Evolutionary conservation across 176 grass and related monocot species (phyloP).

Genomic region (Eleusine indica): DNA sequence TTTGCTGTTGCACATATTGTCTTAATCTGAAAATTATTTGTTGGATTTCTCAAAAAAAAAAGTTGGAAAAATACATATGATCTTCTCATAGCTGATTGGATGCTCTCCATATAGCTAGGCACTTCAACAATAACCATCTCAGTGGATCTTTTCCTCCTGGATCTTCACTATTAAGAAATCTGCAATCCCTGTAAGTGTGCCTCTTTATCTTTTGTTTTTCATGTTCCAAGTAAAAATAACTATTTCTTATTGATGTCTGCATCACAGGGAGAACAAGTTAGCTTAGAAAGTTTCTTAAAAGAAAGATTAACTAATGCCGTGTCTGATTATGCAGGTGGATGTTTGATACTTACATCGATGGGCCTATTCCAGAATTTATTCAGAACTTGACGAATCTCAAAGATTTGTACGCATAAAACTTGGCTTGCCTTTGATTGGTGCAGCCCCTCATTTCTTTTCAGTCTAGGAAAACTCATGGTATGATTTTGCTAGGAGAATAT

Average conservation of each 20-base stretch:
- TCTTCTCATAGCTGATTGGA: constrained; percentile 29
- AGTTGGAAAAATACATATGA: neutral
- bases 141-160: constrained; percentile 43
- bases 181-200: constrained; percentile 53
- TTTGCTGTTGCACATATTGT: neutral
- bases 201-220: neutral
- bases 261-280: neutral
- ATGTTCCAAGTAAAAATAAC: constrained; percentile 6
- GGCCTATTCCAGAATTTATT: constrained; percentile 48
- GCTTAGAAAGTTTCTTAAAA: neutral
- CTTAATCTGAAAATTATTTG: neutral
- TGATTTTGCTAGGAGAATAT: constrained; percentile 57
- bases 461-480: neutral
- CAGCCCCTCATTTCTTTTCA: neutral
- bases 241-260: neutral
- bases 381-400: constrained; percentile 47
- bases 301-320: constrained; percentile 4
- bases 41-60: neutral
- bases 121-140: constrained; percentile 61
- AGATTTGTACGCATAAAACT: constrained; percentile 48
- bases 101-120: constrained; percentile 59
- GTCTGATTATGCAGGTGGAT: constrained; percentile 54
- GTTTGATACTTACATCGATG: constrained; percentile 62
- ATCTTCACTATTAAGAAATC: constrained; percentile 30
- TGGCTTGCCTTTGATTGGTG: constrained; percentile 18